phyloP scores from a whole-genome alignment of 2,329 filamentous ascomycete species.

The Aureobasidium melanogenum region DNA sequence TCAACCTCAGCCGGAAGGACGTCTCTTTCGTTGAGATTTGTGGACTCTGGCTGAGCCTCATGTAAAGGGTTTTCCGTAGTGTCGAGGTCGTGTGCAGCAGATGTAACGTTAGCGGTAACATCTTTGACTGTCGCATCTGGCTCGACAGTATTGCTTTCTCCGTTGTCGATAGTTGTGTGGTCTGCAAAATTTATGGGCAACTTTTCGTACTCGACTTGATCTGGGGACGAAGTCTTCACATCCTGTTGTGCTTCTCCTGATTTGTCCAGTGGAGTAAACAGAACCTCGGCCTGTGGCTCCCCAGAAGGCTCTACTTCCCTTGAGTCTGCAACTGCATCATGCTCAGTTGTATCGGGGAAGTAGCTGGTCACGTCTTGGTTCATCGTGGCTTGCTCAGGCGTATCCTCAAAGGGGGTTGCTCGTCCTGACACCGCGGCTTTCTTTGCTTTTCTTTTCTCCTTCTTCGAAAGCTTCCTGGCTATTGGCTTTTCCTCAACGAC shows the following conservation, averaged over 20 bases:
- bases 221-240: neutral
- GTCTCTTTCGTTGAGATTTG: too few species aligned
- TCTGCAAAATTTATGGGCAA: neutral
- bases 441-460: slow-evolving; percentile 3
- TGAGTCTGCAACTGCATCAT: too few species aligned
- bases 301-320: neutral
- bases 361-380: neutral
- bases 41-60: neutral
- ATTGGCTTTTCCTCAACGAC: neutral
- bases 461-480: neutral
- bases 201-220: neutral
- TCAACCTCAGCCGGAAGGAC: neutral
- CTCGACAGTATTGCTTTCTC: neutral
- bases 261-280: neutral
- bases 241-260: neutral
- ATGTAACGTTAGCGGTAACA: too few species aligned
- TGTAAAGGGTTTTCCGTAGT: neutral
- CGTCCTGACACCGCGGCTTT: neutral
- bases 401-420: neutral
- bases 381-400: neutral
- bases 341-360: neutral
- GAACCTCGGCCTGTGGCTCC: neutral
- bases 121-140: neutral
- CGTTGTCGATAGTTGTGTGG: too few species aligned
- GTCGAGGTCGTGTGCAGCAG: neutral